Conservation (phyloP, 2,329 filamentous ascomycete genomes). For the Apiospora rasikravindrae region DNA sequence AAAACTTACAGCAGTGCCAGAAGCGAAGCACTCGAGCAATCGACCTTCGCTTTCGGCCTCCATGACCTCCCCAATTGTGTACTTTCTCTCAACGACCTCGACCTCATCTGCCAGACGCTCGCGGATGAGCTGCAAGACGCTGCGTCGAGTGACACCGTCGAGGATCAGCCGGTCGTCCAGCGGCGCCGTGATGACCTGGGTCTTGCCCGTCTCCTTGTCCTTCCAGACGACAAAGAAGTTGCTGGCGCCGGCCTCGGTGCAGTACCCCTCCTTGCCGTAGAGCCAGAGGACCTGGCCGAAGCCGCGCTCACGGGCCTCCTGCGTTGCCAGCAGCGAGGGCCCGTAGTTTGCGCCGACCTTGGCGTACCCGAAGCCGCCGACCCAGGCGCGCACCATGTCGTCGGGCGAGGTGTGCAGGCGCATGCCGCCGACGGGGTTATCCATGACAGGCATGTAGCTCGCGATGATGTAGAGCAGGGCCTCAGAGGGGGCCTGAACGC, state of each 20-base stretch:
- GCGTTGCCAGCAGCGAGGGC: constrained; percentile 78
- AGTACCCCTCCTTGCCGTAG: constrained; percentile 76
- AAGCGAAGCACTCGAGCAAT: constrained; percentile 82
- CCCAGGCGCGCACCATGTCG: constrained; percentile 90
- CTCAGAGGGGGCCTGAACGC: constrained; percentile 78
- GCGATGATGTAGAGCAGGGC: constrained; percentile 89
- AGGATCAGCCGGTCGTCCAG: constrained; percentile 84
- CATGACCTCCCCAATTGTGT: constrained; percentile 79
- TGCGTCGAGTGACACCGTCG: constrained; percentile 85
- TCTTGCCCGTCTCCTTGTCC: constrained; percentile 61
- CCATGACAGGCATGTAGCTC: constrained; percentile 64
- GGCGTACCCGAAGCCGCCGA: constrained; percentile 88
- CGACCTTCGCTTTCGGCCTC: constrained; percentile 76
- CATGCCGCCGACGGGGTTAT: constrained; percentile 62
- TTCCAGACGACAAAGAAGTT: constrained; percentile 92
- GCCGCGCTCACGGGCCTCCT: constrained; percentile 73
- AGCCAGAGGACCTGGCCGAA: constrained; percentile 96
- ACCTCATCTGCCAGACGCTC: constrained; percentile 63
- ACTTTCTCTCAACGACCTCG: constrained; percentile 81
- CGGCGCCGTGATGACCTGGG: constrained; percentile 82
- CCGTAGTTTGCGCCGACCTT: constrained; percentile 96
- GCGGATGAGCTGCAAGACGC: constrained; percentile 74
- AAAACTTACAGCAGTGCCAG: constrained; percentile 80
- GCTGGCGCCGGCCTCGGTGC: constrained; percentile 89
- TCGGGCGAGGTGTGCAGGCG: constrained; percentile 79